Evolutionary conservation across 2,329 filamentous ascomycete species (phyloP).

Genomic region (Phialemonium atrogriseum): DNA sequence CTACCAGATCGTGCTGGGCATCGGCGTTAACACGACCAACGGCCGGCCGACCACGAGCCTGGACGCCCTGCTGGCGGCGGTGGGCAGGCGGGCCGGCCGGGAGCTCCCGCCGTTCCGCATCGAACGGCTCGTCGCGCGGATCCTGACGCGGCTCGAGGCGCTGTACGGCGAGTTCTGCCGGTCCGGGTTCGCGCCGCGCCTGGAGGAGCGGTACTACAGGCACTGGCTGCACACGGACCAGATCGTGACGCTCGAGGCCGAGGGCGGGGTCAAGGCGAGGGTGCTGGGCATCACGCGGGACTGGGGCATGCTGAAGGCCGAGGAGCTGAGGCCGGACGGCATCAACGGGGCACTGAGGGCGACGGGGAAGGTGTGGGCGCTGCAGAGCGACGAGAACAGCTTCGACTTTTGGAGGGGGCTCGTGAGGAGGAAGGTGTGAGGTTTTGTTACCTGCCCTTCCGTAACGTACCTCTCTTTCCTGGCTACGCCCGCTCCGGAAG

Average conservation of each 20-base stretch:
- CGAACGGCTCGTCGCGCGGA: slow-evolving; percentile 74
- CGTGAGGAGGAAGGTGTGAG: slow-evolving; percentile 66
- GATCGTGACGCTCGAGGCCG: slow-evolving; percentile 65
- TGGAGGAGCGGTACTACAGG: slow-evolving; percentile 71
- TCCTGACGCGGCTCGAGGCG: slow-evolving; percentile 69
- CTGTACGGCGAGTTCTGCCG: slow-evolving; percentile 69
- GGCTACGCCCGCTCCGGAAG: too few species aligned
- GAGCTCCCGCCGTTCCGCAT: slow-evolving; percentile 51
- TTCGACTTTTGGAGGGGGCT: slow-evolving; percentile 95
- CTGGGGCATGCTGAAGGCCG: slow-evolving; percentile 78
- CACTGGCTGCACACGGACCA: slow-evolving; percentile 81
- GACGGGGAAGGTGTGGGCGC: slow-evolving; percentile 70
- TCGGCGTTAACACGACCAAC: slow-evolving; percentile 82
- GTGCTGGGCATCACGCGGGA: slow-evolving; percentile 87
- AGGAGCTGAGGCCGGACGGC: slow-evolving; percentile 71
- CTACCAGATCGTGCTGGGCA: slow-evolving; percentile 80
- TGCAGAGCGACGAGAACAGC: slow-evolving; percentile 96
- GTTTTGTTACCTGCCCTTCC: too few species aligned
- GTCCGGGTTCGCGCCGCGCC: slow-evolving; percentile 62
- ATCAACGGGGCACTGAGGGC: slow-evolving; percentile 28
- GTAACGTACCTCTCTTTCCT: too few species aligned
- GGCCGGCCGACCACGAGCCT: slow-evolving; percentile 79
- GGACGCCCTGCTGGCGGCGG: slow-evolving; percentile 55
- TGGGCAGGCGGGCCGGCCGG: slow-evolving; percentile 12
- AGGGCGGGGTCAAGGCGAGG: slow-evolving; percentile 64